phyloP scores from a whole-genome alignment of 2,329 filamentous ascomycete genomes.

The Aspergillus proliferans region DNA sequence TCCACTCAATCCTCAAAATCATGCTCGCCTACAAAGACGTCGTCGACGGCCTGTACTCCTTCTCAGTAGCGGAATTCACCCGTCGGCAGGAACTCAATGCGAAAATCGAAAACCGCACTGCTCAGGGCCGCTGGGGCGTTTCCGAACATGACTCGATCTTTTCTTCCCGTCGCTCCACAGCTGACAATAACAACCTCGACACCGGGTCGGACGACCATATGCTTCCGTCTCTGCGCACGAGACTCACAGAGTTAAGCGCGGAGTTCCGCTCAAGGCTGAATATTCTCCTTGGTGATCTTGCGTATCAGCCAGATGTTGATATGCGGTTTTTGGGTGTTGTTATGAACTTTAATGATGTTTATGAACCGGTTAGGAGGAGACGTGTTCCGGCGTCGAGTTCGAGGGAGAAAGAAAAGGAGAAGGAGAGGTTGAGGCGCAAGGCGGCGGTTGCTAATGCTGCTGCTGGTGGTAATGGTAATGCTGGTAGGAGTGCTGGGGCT shows the following conservation, averaged over 20 bases:
- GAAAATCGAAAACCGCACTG: slow-evolving; percentile 60
- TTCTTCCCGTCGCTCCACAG: not conserved
- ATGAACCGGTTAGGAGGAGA: slow-evolving; percentile 66
- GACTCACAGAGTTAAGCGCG: slow-evolving; percentile 63
- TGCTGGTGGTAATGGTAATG: not conserved
- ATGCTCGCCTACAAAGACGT: slow-evolving; percentile 93
- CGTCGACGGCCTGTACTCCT: slow-evolving; percentile 89
- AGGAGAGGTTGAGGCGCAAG: slow-evolving; percentile 21
- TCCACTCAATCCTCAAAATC: slow-evolving; percentile 84
- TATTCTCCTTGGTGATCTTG: slow-evolving; percentile 78
- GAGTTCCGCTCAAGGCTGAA: slow-evolving; percentile 75
- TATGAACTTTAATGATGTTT: slow-evolving; percentile 99
- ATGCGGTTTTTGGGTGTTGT: slow-evolving; percentile 92
- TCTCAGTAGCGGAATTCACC: slow-evolving; percentile 90
- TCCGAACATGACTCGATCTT: slow-evolving; percentile 48
- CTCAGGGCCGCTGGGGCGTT: slow-evolving; percentile 59
- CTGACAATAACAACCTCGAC: not conserved
- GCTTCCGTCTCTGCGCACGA: slow-evolving; percentile 67
- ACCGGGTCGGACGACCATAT: slow-evolving; percentile 49
- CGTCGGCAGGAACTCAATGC: slow-evolving; percentile 78
- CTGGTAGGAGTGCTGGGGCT: not conserved
- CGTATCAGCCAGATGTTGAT: slow-evolving; percentile 89
- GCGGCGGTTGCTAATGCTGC: slow-evolving; percentile 13
- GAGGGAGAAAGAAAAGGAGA: slow-evolving; percentile 22
- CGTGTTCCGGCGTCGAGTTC: slow-evolving; percentile 26